phyloP scores from a whole-genome alignment of 139 green algal genomes.

The Haematococcus lacustris region DNA sequence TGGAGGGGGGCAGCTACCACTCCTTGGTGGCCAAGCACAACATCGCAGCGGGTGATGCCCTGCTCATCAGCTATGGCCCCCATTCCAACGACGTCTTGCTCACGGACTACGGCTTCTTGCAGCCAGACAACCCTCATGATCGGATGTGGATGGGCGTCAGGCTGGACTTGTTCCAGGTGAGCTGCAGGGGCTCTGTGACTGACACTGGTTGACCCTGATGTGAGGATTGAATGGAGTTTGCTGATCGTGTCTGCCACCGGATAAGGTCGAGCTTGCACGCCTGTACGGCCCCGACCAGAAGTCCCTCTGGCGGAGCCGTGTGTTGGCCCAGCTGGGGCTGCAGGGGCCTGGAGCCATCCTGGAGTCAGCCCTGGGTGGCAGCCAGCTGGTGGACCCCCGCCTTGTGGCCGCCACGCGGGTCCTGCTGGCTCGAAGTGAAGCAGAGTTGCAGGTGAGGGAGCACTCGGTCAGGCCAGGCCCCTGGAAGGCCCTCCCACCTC shows the following conservation, averaged over 20 bases:
- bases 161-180: slow-evolving; percentile 46
- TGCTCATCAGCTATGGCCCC: slow-evolving; percentile 72
- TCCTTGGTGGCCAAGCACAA: neutral
- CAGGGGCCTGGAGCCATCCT: slow-evolving; percentile 9
- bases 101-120: slow-evolving; percentile 86
- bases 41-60: slow-evolving; percentile 37
- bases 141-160: slow-evolving; percentile 69
- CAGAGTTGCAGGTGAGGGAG: slow-evolving; percentile 33
- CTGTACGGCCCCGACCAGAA: slow-evolving; percentile 7
- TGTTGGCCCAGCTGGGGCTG: neutral
- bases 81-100: slow-evolving; percentile 84
- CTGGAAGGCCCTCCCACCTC: neutral
- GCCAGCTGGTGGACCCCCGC: slow-evolving; percentile 32
- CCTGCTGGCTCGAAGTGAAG: slow-evolving; percentile 28
- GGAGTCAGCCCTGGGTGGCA: slow-evolving; percentile 21
- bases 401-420: slow-evolving; percentile 50
- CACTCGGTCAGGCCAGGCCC: neutral
- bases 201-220: neutral
- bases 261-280: slow-evolving; percentile 27
- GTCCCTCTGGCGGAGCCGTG: slow-evolving; percentile 2
- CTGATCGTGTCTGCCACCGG: slow-evolving; percentile 28
- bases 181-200: neutral
- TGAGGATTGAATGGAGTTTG: neutral
- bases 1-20: neutral
- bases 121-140: slow-evolving; percentile 68